Conservation (phyloP, 129 eudicot genomes). For the Solidago caesia region DNA sequence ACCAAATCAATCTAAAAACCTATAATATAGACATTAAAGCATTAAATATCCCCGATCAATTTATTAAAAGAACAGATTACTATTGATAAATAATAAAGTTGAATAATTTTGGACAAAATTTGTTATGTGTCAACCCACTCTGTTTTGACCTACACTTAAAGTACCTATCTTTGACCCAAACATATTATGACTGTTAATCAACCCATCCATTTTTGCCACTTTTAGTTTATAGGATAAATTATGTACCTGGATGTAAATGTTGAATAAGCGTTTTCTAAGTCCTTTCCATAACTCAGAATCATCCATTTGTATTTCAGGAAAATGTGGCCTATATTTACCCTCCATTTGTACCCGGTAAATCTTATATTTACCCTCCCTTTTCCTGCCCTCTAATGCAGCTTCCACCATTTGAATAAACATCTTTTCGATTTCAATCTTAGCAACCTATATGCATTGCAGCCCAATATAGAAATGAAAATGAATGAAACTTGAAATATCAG, state of each 20-base stretch:
- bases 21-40: too few relatives aligned
- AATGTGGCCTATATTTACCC: slow-evolving; percentile 64
- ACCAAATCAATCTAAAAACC: too few relatives aligned
- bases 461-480: background rate
- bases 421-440: slow-evolving; percentile 94
- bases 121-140: background rate
- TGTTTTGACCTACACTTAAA: background rate
- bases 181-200: too few relatives aligned
- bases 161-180: too few relatives aligned
- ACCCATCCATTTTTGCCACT: too few relatives aligned
- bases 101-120: background rate
- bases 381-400: slow-evolving; percentile 66
- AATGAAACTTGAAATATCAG: background rate
- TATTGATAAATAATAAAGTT: background rate
- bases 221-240: background rate
- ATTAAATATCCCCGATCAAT: background rate
- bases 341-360: slow-evolving; percentile 71
- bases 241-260: slow-evolving; percentile 64
- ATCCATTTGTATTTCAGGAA: slow-evolving; percentile 80
- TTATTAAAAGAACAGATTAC: background rate
- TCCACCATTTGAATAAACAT: slow-evolving; percentile 98
- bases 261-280: slow-evolving; percentile 66
- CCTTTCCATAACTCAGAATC: slow-evolving; percentile 64
- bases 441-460: slow-evolving; percentile 51
- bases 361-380: slow-evolving; percentile 48